A percentile compares a stretch with the other conserved stretches of the same genome.
These are phyloP conservation scores for Alternaria infectoria DNA, from an alignment of 2,329 filamentous ascomycete genomes.

Conservation along the genomic window DNA sequence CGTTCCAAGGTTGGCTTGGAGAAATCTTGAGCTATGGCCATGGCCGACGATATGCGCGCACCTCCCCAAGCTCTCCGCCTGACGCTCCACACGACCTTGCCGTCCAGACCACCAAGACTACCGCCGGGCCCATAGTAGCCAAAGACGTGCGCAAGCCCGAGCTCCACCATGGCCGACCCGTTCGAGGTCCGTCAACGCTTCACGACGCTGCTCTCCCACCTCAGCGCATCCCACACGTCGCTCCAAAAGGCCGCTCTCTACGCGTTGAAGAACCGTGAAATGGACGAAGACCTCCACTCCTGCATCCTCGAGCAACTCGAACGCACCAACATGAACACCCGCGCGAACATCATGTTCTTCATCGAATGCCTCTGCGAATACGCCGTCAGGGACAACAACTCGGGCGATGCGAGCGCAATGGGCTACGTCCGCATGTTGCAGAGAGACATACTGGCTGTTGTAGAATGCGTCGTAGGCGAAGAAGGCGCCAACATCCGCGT, in stretches of 20 bases:
- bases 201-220: constrained; percentile 84
- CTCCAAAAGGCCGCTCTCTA: constrained; percentile 93
- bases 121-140: neutral
- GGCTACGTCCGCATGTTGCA: constrained; percentile 95
- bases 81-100: neutral
- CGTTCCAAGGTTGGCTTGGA: constrained; percentile 10
- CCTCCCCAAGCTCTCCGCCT: constrained; percentile 8
- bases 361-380: constrained; percentile 93
- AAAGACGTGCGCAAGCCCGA: neutral
- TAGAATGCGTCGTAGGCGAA: constrained; percentile 91
- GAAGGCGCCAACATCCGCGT: constrained; percentile 92
- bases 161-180: constrained; percentile 72
- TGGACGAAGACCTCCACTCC: constrained; percentile 96
- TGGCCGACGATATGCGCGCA: constrained; percentile 31
- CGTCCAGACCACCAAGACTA: neutral
- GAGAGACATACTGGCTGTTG: constrained; percentile 86
- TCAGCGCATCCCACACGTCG: constrained; percentile 88
- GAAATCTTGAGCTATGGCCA: constrained; percentile 23
- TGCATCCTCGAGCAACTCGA: constrained; percentile 97
- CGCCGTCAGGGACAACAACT: constrained; percentile 75
- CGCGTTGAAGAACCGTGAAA: constrained; percentile 90
- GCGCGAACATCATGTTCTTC: constrained; percentile 99
- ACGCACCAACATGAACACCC: constrained; percentile 92
- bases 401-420: constrained; percentile 68
- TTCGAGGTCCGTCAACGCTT: constrained; percentile 99